Conservation (phyloP, 1,284 basidiomycete genomes). For the Puccinia hordei region DNA sequence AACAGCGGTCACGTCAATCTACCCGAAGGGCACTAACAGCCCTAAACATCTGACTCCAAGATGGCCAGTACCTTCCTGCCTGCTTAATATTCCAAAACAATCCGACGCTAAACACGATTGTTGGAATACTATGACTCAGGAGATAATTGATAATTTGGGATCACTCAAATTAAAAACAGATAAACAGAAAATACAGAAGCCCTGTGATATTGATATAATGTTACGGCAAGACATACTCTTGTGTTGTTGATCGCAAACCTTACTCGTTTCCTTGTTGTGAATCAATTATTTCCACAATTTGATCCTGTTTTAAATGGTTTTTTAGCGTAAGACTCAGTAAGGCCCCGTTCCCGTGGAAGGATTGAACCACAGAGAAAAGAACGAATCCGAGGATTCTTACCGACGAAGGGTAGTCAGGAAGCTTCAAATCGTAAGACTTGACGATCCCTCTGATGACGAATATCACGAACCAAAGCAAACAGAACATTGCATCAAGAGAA, state of each 20-base stretch:
- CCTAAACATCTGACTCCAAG: no score
- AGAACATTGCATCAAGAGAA: not conserved
- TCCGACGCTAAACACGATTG: no score
- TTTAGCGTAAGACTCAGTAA: not conserved
- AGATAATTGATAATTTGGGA: no score
- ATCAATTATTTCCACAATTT: conserved; percentile 27
- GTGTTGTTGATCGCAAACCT: not conserved
- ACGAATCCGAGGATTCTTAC: not conserved
- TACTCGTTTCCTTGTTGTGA: not conserved
- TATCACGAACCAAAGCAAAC: not conserved
- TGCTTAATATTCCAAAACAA: no score
- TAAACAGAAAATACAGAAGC: no score
- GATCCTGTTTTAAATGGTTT: conserved; percentile 10
- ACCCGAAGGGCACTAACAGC: no score
- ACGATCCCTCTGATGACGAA: conserved; percentile 13
- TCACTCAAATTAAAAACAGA: no score
- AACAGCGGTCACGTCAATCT: no score
- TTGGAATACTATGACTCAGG: no score
- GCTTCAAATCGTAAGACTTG: conserved; percentile 17
- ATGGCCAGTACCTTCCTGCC: no score
- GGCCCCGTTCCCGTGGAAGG: not conserved
- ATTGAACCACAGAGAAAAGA: not conserved
- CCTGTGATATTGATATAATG: not conserved
- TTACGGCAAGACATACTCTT: not conserved
- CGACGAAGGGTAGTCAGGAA: conserved; percentile 21